A percentile compares a stretch with the other conserved stretches of the same genome.
Conservation (phyloP, 768 basidiomycete genomes). For the Mrakia hoshinonis region DNA sequence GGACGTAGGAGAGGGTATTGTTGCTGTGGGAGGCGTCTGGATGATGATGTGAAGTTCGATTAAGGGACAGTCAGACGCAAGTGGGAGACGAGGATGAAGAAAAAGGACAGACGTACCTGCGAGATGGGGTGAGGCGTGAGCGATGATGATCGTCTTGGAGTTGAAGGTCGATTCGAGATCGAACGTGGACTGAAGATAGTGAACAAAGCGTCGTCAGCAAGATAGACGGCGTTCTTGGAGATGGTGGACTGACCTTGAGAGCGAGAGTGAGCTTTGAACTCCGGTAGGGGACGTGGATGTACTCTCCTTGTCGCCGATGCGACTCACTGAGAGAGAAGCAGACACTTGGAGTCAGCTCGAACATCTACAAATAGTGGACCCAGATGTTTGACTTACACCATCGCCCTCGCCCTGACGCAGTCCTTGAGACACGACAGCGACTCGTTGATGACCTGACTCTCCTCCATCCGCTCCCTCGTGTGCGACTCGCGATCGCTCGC, state of each 20-base stretch:
- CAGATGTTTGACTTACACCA: neutral
- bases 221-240: neutral
- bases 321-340: neutral
- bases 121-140: constrained; percentile 17
- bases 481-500: constrained; percentile 15
- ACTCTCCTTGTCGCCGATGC: neutral
- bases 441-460: constrained; percentile 18
- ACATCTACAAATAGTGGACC: neutral
- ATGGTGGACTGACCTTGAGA: constrained; percentile 14
- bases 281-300: constrained; percentile 20
- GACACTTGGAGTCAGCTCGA: neutral
- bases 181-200: constrained; percentile 5
- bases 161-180: constrained; percentile 18
- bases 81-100: neutral
- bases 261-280: constrained; percentile 24
- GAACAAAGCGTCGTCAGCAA: neutral
- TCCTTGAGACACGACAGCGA: constrained; percentile 17
- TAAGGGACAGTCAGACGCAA: neutral
- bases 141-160: constrained; percentile 15
- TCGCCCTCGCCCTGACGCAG: constrained; percentile 18
- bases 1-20: constrained; percentile 20
- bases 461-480: constrained; percentile 15
- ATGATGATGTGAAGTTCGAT: neutral
- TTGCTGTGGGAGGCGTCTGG: constrained; percentile 18
- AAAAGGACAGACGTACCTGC: neutral